These are phyloP conservation scores for Symmetrospora coprosmae DNA, from an alignment of 768 basidiomycete genomes.

Conservation along the genomic window DNA sequence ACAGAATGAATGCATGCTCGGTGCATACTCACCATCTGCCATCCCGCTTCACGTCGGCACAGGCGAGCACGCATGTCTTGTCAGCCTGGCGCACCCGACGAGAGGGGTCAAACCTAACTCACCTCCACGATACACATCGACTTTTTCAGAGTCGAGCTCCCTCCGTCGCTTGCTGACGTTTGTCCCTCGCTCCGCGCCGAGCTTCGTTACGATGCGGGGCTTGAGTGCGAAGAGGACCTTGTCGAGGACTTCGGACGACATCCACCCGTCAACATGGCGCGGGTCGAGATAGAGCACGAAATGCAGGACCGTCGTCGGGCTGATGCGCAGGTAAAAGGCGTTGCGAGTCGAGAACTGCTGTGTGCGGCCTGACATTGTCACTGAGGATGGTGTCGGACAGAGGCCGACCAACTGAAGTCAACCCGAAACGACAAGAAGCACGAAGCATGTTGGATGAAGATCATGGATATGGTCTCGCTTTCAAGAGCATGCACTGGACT, in stretches of 20 bases:
- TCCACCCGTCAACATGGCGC: constrained; percentile 3
- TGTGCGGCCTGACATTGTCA: too few species aligned
- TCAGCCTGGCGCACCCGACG: neutral
- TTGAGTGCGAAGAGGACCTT: constrained; percentile 28
- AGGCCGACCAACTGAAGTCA: too few species aligned
- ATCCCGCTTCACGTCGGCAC: neutral
- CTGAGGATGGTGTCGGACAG: too few species aligned
- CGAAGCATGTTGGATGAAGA: neutral
- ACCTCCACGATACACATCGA: constrained; percentile 32
- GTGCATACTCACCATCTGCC: constrained; percentile 2
- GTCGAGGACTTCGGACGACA: constrained; percentile 27
- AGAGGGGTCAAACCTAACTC: neutral
- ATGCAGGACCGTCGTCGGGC: constrained; percentile 25
- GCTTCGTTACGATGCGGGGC: constrained; percentile 28
- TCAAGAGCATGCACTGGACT: neutral
- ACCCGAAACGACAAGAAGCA: neutral
- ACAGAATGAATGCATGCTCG: neutral
- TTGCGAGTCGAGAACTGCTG: constrained; percentile 21
- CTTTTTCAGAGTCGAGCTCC: constrained; percentile 24
- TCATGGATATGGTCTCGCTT: neutral
- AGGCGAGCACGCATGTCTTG: neutral
- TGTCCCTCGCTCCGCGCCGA: constrained; percentile 6
- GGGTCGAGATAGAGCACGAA: constrained; percentile 31
- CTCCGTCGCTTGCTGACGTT: neutral
- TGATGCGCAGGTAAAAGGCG: constrained; percentile 30